Conservation (phyloP, 2,329 filamentous ascomycete species). For the Plenodomus biglobosus region DNA sequence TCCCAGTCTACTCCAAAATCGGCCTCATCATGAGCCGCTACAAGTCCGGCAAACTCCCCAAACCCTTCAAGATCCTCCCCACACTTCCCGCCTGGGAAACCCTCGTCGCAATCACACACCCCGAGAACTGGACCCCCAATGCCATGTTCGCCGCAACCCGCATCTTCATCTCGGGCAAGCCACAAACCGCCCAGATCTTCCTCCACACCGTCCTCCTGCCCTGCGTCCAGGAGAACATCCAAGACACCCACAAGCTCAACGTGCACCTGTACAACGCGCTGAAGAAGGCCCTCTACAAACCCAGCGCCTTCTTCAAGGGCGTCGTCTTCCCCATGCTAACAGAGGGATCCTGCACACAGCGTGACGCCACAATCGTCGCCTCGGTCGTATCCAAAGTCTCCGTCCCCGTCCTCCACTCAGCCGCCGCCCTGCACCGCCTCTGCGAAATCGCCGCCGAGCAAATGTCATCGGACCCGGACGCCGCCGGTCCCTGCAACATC, state of each 20-base stretch:
- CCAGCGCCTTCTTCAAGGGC: conserved; percentile 94
- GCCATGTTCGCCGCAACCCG: conserved; percentile 85
- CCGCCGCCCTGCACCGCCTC: conserved; percentile 84
- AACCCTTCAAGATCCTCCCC: conserved; percentile 95
- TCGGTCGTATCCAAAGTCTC: conserved; percentile 82
- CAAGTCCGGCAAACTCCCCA: conserved; percentile 94
- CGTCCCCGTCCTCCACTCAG: conserved; percentile 88
- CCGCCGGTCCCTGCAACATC: conserved; percentile 88
- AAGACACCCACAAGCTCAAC: conserved; percentile 91
- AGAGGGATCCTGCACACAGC: conserved; percentile 83
- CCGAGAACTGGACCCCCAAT: conserved; percentile 76
- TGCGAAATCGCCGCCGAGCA: conserved; percentile 95
- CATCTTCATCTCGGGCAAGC: conserved; percentile 86
- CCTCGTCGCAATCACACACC: conserved; percentile 79
- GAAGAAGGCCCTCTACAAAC: conserved; percentile 92
- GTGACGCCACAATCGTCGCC: conserved; percentile 89
- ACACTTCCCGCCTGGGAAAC: conserved; percentile 91
- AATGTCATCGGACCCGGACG: conserved; percentile 78
- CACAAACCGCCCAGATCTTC: conserved; percentile 78
- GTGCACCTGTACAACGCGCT: conserved; percentile 92
- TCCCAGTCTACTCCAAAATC: conserved; percentile 80
- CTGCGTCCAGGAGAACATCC: conserved; percentile 89
- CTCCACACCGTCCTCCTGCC: conserved; percentile 85
- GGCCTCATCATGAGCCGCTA: conserved; percentile 87
- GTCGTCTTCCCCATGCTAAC: conserved; percentile 87